These are phyloP conservation scores for Lentinula sp. DNA, from an alignment of 768 basidiomycete genomes.

Conservation along the genomic window DNA sequence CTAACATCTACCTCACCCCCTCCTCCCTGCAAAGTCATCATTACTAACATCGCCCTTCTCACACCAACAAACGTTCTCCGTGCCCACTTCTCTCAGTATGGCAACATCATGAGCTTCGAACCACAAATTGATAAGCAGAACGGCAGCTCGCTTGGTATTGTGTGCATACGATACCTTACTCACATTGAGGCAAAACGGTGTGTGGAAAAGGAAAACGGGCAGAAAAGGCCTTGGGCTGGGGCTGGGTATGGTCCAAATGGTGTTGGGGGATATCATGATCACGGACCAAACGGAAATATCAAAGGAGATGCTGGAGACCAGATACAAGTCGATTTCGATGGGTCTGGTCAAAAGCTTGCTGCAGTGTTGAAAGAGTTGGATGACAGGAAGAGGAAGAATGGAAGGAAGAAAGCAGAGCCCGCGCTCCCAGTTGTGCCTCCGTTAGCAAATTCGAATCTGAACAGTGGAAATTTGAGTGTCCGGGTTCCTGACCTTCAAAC, in stretches of 20 bases:
- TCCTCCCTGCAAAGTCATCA: slow-evolving; percentile 68
- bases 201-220: slow-evolving; percentile 61
- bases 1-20: slow-evolving; percentile 62
- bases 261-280: slow-evolving; percentile 23
- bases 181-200: slow-evolving; percentile 69
- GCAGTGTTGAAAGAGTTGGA: slow-evolving; percentile 66
- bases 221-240: slow-evolving; percentile 29
- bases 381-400: slow-evolving; percentile 43
- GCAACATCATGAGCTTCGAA: slow-evolving; percentile 61
- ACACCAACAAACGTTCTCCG: slow-evolving; percentile 62
- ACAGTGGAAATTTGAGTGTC: not conserved
- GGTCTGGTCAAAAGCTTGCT: slow-evolving; percentile 57
- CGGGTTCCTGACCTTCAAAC: not conserved
- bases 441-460: not conserved
- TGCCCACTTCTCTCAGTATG: slow-evolving; percentile 58
- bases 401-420: slow-evolving; percentile 23
- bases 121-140: slow-evolving; percentile 73
- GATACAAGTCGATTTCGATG: slow-evolving; percentile 76
- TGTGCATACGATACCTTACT: slow-evolving; percentile 60
- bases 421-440: not conserved
- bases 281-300: slow-evolving; percentile 25
- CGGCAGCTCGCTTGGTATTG: slow-evolving; percentile 80
- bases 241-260: slow-evolving; percentile 31
- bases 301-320: slow-evolving; percentile 55
- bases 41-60: slow-evolving; percentile 67